Conservation (phyloP, 768 basidiomycete genomes). For the Mycena filopes region DNA sequence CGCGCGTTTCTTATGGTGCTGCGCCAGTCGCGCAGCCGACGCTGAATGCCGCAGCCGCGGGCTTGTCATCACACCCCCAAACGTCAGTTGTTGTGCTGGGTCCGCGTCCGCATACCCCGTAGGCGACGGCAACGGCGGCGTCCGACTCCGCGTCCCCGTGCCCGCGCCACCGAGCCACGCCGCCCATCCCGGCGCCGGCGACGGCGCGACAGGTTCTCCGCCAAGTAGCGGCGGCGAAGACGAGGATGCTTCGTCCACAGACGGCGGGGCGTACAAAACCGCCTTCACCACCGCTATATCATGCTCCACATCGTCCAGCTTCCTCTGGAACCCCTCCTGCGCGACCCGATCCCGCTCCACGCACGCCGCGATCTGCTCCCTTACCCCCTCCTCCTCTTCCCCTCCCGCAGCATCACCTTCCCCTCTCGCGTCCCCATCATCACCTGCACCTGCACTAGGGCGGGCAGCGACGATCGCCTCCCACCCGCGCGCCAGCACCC, state of each 20-base stretch:
- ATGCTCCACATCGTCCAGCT: constrained; percentile 79
- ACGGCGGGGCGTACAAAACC: constrained; percentile 25
- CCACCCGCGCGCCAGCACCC: constrained; percentile 71
- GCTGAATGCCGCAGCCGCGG: constrained; percentile 63
- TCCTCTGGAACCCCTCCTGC: constrained; percentile 59
- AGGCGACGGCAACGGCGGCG: constrained; percentile 44
- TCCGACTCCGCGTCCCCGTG: background rate
- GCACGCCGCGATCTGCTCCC: constrained; percentile 65
- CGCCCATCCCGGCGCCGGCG: constrained; percentile 59
- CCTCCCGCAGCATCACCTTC: no score
- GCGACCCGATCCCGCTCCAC: constrained; percentile 61
- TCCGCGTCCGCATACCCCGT: constrained; percentile 38
- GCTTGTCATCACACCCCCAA: constrained; percentile 77
- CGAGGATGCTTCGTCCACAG: constrained; percentile 1
- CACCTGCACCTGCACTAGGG: no score
- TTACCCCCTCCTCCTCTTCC: constrained; percentile 50
- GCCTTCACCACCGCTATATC: constrained; percentile 79
- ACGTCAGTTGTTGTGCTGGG: constrained; percentile 59
- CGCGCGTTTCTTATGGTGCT: background rate
- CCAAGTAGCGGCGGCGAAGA: background rate
- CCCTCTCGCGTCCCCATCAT: background rate
- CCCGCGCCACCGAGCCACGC: constrained; percentile 56
- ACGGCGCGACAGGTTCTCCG: background rate
- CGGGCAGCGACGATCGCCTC: constrained; percentile 67
- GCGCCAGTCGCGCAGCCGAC: constrained; percentile 13